A percentile compares a stretch with the other conserved stretches of the same genome.
Evolutionary conservation across 805 yeast genomes (phyloP).

Genomic region (Candida andamanensis): DNA sequence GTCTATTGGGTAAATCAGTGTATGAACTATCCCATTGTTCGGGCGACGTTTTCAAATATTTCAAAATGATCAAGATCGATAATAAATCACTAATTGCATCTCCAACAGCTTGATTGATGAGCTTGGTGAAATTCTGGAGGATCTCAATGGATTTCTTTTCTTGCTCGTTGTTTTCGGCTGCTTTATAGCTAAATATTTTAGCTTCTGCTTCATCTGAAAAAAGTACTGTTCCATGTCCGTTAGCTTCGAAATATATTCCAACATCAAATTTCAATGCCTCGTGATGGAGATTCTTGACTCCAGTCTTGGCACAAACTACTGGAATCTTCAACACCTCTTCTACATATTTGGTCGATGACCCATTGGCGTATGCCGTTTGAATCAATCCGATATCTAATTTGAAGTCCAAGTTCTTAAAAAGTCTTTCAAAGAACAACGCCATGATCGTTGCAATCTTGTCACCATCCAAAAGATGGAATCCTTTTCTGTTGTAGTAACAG

Average conservation of each 20-base stretch:
- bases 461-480: slow-evolving; percentile 73
- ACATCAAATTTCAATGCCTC: slow-evolving; percentile 80
- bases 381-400: slow-evolving; percentile 66
- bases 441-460: slow-evolving; percentile 87
- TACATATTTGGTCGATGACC: slow-evolving; percentile 75
- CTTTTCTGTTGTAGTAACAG: slow-evolving; percentile 53
- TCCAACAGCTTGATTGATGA: slow-evolving; percentile 97
- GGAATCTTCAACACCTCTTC: slow-evolving; percentile 60
- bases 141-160: slow-evolving; percentile 49
- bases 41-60: slow-evolving; percentile 55
- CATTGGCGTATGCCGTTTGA: slow-evolving; percentile 98
- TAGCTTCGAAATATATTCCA: slow-evolving; percentile 96
- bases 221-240: slow-evolving; percentile 97
- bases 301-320: slow-evolving; percentile 87
- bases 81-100: slow-evolving; percentile 93
- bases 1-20: slow-evolving; percentile 79
- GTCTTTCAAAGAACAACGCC: slow-evolving; percentile 59
- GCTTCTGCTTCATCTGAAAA: slow-evolving; percentile 54
- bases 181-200: slow-evolving; percentile 24
- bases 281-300: slow-evolving; percentile 94
- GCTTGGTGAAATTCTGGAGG: slow-evolving; percentile 54
- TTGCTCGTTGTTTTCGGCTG: slow-evolving; percentile 30
- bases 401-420: slow-evolving; percentile 45
- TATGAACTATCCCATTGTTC: slow-evolving; percentile 72
- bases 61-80: slow-evolving; percentile 62